A percentile compares a stretch with the other conserved stretches of the same genome.
phyloP scores from a whole-genome alignment of 2,329 filamentous ascomycete genomes.

The Aschersonia sp. region DNA sequence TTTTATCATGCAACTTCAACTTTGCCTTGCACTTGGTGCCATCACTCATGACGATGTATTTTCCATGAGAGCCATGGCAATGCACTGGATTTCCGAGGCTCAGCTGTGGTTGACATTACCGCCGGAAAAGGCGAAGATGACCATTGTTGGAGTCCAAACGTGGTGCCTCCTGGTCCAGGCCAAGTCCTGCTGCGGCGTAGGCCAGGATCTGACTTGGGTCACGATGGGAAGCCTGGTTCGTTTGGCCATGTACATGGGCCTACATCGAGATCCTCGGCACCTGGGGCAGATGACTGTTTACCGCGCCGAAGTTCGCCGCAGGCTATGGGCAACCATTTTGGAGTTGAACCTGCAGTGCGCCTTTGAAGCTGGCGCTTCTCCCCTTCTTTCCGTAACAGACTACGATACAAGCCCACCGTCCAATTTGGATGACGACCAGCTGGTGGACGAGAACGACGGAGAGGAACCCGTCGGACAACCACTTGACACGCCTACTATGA shows the following conservation, averaged over 20 bases:
- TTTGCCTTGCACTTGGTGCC: conserved; percentile 36
- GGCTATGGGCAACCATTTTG: conserved; percentile 40
- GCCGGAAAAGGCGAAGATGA: conserved; percentile 32
- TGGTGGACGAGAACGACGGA: conserved; percentile 22
- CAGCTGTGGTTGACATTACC: conserved; percentile 33
- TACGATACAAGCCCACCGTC: conserved; percentile 35
- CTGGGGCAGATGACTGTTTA: conserved; percentile 31
- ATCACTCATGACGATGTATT: conserved; percentile 30
- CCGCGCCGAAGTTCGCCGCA: conserved; percentile 36
- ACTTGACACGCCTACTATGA: conserved; percentile 21
- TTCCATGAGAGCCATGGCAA: conserved; percentile 25
- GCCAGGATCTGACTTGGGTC: conserved; percentile 37
- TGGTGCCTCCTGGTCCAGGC: conserved; percentile 36
- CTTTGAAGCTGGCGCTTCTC: conserved; percentile 34
- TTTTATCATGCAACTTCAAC: conserved; percentile 37
- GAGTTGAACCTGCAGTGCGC: conserved; percentile 38
- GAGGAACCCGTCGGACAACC: conserved; percentile 3
- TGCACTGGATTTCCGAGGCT: conserved; percentile 37
- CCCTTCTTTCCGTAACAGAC: conserved; percentile 28
- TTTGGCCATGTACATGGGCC: conserved; percentile 40
- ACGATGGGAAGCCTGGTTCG: conserved; percentile 33
- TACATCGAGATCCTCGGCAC: conserved; percentile 39
- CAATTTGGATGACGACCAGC: conserved; percentile 36
- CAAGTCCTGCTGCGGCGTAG: conserved; percentile 29
- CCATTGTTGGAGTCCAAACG: conserved; percentile 32